These are phyloP conservation scores for Cordyceps pruinosa DNA, from an alignment of 2,329 filamentous ascomycete species.

Conservation along the genomic window DNA sequence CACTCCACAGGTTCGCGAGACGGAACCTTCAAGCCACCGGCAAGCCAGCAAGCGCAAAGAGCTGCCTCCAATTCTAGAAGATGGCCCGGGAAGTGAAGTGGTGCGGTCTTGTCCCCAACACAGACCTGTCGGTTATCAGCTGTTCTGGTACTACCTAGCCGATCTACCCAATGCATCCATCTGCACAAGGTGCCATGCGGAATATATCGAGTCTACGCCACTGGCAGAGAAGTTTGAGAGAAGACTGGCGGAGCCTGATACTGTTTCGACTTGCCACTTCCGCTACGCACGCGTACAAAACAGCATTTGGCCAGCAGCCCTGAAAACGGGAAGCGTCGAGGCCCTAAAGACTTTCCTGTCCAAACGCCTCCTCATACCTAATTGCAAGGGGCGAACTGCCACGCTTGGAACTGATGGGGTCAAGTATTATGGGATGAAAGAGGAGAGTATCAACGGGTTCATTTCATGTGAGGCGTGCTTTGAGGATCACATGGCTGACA, in stretches of 20 bases:
- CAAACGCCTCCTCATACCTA: constrained; percentile 19
- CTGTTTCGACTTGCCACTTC: constrained; percentile 25
- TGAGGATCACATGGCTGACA: constrained; percentile 25
- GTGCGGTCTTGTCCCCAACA: constrained; percentile 24
- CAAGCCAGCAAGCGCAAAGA: background rate
- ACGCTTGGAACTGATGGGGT: constrained; percentile 19
- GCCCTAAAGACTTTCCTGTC: constrained; percentile 23
- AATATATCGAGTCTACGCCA: constrained; percentile 26
- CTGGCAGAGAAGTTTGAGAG: constrained; percentile 24
- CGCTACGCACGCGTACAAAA: constrained; percentile 28
- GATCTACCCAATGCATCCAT: constrained; percentile 26
- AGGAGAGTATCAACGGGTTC: constrained; percentile 25
- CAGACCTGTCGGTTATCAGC: constrained; percentile 22
- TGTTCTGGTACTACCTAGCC: constrained; percentile 26
- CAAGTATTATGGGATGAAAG: constrained; percentile 26
- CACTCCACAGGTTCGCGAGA: background rate
- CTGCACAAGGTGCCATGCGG: constrained; percentile 36
- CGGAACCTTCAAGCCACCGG: background rate
- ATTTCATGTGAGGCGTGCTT: constrained; percentile 34
- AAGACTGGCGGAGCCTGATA: constrained; percentile 19
- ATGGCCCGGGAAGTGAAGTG: constrained; percentile 19
- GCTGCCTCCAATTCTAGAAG: constrained; percentile 14
- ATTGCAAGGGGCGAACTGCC: constrained; percentile 23
- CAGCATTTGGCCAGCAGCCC: constrained; percentile 27
- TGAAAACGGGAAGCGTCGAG: constrained; percentile 20